A percentile compares a stretch with the other conserved stretches of the same genome.
Evolutionary conservation across 208 protist species (phyloP).

Genomic region (Acanthamoeba castellanii): DNA sequence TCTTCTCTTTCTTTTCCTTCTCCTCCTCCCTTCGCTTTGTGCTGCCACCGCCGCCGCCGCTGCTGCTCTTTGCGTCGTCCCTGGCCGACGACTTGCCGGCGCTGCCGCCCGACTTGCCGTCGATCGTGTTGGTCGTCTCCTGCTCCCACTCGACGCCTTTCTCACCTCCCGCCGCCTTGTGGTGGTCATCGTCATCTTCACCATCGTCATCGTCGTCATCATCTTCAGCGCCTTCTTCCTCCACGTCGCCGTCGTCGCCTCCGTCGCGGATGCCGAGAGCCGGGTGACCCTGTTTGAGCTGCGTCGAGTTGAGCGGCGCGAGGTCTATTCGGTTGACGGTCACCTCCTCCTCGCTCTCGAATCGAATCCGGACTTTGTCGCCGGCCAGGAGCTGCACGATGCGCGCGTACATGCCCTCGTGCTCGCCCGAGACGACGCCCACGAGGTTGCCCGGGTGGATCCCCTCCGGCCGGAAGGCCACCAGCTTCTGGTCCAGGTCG

Average conservation of each 20-base stretch:
- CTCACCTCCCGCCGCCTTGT: background rate
- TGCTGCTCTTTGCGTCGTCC: background rate
- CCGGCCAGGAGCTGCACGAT: background rate
- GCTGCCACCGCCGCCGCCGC: background rate
- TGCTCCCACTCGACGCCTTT: background rate
- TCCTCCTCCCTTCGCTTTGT: background rate
- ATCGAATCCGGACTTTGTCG: conserved; percentile 34
- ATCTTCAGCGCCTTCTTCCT: background rate
- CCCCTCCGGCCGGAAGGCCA: background rate
- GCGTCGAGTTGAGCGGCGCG: background rate
- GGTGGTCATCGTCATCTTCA: background rate
- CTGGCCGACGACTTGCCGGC: background rate
- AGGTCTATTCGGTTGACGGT: conserved; percentile 2
- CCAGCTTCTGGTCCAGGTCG: conserved; percentile 48
- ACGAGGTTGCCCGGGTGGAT: conserved; percentile 34
- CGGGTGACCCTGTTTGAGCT: conserved; percentile 19
- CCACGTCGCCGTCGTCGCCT: background rate
- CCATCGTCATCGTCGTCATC: background rate
- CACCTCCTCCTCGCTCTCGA: conserved; percentile 40
- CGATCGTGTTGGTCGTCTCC: background rate
- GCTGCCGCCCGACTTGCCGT: background rate
- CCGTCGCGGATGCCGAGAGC: conserved; percentile 19
- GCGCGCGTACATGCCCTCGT: conserved; percentile 66
- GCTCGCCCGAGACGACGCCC: background rate
- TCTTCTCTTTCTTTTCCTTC: background rate